A percentile compares a stretch with the other conserved stretches of the same genome.
Evolutionary conservation across 441 rosid species (phyloP).

Genomic region (Sinapis alba): DNA sequence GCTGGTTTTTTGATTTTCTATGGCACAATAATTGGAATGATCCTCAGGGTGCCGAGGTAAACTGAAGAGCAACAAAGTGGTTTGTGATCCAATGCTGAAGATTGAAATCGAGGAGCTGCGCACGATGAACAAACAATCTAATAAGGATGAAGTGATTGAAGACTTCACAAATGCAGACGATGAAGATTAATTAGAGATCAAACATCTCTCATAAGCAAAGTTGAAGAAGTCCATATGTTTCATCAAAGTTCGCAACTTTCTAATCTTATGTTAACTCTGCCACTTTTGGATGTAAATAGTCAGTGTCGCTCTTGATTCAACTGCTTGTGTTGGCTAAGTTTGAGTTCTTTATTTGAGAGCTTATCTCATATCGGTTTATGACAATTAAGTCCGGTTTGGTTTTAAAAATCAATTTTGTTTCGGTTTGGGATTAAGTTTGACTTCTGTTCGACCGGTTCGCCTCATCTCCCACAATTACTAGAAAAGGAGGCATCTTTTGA

Average conservation of each 20-base stretch:
- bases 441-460: no score
- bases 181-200: slow-evolving; percentile 40
- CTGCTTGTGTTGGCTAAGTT: neutral
- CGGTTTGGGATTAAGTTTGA: neutral
- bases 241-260: neutral
- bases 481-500: slow-evolving; percentile 14
- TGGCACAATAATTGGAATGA: neutral
- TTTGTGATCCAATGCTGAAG: slow-evolving; percentile 65
- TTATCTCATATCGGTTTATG: neutral
- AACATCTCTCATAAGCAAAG: neutral
- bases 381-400: neutral
- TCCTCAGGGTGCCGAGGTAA: slow-evolving; percentile 71
- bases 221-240: slow-evolving; percentile 7
- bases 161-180: slow-evolving; percentile 66
- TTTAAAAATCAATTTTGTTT: neutral
- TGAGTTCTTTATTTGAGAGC: neutral
- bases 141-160: slow-evolving; percentile 55
- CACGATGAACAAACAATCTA: slow-evolving; percentile 48
- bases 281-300: slow-evolving; percentile 24
- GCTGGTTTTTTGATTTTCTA: slow-evolving; percentile 20
- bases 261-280: neutral
- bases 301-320: neutral
- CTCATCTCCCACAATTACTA: neutral
- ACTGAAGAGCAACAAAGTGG: slow-evolving; percentile 51
- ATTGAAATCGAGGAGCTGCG: slow-evolving; percentile 79